Conservation (phyloP, 495 filamentous ascomycete genomes). For the Talaromyces trachyspermus region DNA sequence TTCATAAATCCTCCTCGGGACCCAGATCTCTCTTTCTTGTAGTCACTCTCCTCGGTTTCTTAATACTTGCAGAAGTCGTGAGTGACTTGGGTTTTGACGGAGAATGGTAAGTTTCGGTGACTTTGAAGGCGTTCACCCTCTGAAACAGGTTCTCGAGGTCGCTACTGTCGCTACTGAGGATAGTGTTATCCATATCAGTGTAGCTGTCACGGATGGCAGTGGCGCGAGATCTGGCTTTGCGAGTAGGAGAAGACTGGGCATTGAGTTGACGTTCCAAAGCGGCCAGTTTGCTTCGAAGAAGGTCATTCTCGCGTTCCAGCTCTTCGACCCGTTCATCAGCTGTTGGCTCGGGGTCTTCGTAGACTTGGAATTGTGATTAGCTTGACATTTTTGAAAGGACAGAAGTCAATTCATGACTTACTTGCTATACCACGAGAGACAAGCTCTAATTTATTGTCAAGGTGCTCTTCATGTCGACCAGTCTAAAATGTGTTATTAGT, state of each 20-base stretch:
- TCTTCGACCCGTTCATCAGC: conserved; percentile 29
- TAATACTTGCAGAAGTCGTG: conserved; percentile 8
- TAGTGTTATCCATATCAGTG: conserved; percentile 17
- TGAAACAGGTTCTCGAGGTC: conserved; percentile 38
- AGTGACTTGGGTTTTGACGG: conserved; percentile 21
- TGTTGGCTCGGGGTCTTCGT: conserved; percentile 38
- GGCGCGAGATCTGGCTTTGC: conserved; percentile 26
- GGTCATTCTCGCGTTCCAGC: conserved; percentile 42
- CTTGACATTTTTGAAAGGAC: neutral
- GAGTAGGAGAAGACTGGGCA: conserved; percentile 36
- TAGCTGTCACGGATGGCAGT: conserved; percentile 14
- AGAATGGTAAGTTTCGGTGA: conserved; percentile 34
- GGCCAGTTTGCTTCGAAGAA: conserved; percentile 35
- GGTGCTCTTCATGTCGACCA: conserved; percentile 65
- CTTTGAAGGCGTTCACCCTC: conserved; percentile 36
- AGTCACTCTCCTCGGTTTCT: conserved; percentile 47
- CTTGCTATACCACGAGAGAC: conserved; percentile 61
- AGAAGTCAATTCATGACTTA: conserved; percentile 16
- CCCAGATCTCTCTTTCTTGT: conserved; percentile 50
- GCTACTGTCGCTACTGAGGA: conserved; percentile 29
- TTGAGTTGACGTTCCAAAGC: conserved; percentile 41
- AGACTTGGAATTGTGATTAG: conserved; percentile 27
- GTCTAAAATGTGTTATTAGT: conserved; percentile 21
- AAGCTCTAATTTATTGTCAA: conserved; percentile 86
- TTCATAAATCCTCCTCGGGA: conserved; percentile 44